Evolutionary conservation across 805 yeast species (phyloP).

Genomic region (Middelhovenomyces tepae): DNA sequence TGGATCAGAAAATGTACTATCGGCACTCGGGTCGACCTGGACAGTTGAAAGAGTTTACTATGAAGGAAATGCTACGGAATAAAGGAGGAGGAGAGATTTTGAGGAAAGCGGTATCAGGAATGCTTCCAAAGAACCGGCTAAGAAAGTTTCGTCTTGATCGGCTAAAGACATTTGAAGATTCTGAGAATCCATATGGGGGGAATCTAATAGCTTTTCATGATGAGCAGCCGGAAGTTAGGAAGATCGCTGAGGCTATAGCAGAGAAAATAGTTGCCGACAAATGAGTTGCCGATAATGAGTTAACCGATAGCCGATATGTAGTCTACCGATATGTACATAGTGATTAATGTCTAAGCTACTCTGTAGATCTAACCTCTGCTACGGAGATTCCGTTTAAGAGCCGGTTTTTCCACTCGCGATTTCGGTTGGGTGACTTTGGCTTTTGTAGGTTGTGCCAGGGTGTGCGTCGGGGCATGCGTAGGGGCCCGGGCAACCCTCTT

Average conservation of each 20-base stretch:
- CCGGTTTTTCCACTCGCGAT: no score
- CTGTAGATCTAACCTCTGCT: no score
- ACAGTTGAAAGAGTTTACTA: constrained; percentile 68
- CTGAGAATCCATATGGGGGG: constrained; percentile 75
- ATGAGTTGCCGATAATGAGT: no score
- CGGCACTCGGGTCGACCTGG: constrained; percentile 89
- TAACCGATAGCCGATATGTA: no score
- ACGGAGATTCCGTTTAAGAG: no score
- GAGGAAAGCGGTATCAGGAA: constrained; percentile 82
- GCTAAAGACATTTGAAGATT: constrained; percentile 79
- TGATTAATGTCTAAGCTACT: no score
- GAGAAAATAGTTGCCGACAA: not conserved
- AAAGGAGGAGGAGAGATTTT: constrained; percentile 85
- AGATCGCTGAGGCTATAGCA: constrained; percentile 1
- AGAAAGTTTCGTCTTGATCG: constrained; percentile 74
- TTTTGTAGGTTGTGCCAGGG: no score
- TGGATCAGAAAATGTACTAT: constrained; percentile 76
- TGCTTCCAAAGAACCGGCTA: constrained; percentile 88
- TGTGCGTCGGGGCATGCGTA: no score
- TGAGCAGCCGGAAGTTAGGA: constrained; percentile 40
- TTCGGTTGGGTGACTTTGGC: no score
- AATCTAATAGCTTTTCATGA: constrained; percentile 83
- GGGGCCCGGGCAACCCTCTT: no score
- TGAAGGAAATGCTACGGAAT: constrained; percentile 66
- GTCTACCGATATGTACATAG: no score